Conservation (phyloP, 1,284 basidiomycete species). For the Omphalotus olearius region DNA sequence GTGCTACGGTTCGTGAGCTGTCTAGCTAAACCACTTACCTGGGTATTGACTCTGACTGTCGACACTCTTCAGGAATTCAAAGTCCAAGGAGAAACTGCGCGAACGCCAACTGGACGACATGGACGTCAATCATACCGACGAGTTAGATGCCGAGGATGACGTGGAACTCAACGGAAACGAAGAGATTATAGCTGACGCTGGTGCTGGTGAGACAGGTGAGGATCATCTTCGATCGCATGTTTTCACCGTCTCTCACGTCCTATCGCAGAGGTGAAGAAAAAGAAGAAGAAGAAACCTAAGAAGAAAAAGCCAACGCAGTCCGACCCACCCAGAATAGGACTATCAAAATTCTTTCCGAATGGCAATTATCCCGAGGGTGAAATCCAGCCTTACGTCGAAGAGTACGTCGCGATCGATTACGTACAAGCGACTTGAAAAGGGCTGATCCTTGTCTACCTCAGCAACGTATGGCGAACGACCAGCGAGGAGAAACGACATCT, state of each 20-base stretch:
- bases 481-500: conserved; percentile 87
- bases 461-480: conserved; percentile 84
- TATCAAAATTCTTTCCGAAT: conserved; percentile 87
- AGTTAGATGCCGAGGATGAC: no score
- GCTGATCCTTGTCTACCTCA: conserved; percentile 25
- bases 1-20: no score
- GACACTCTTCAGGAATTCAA: no score
- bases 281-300: conserved; percentile 93
- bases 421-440: no score
- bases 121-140: no score
- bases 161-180: no score
- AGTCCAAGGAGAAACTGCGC: no score
- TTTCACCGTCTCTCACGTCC: neutral
- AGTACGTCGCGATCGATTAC: conserved; percentile 45
- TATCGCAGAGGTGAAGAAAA: conserved; percentile 64
- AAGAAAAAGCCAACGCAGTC: conserved; percentile 81
- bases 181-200: no score
- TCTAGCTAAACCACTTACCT: no score
- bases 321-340: conserved; percentile 90
- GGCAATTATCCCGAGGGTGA: conserved; percentile 91
- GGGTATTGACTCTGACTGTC: no score
- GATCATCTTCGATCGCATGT: neutral
- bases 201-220: no score
- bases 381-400: conserved; percentile 87
- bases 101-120: no score